Evolutionary conservation across 2,329 filamentous ascomycete species (phyloP), one percentile per base, ranked within the genome.

Genomic region (Stemphylium vesicarium): DNA sequence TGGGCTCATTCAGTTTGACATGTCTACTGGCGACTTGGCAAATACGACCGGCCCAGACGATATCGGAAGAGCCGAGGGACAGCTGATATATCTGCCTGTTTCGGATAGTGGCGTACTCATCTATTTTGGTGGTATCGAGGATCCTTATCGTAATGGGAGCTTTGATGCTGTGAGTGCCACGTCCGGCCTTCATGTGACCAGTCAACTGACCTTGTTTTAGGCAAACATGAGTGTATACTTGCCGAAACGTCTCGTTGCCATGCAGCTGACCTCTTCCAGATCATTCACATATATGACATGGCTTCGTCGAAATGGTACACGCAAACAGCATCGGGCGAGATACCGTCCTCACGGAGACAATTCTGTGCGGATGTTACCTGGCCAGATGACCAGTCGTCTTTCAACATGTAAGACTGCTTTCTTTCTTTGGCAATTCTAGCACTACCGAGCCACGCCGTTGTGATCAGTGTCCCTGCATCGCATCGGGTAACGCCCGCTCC

Each of bases 351-450:
- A 54, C 78, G 86, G 10, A 78, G 84, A 22, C 80, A 83, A 24
- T 88, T 88, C 57, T 88, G 86, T 66, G 84, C 84, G 2, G 86
- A 84, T 43, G 83, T 80, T 12, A 82, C 83, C 1, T 87, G 85
- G 80, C 80, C 85, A 0, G 64, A 78, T 8, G 86, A 88, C 61
- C 77, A 80, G 50, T 85, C 84, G 12, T 86, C 84, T 7, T 88
- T 87, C 64, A 88, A 88, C 60, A 84, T 88, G 83, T 87, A 64
- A 71, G 83, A 7, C 7, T 10, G 15, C 20, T n/a, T 33, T 22
- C 18, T 18, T 18, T 18, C 26, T 37, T 26, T 20, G 20, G 7
- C 36, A 12, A 29, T 1, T 33, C 11, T 7, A 42, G 16, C 26
- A 33, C n/a, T 9, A 10, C 2, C 32, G n/a, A 13, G 31, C 20